A percentile compares a stretch with the other conserved stretches of the same genome.
These are phyloP conservation scores for Sergeia podlipaevii DNA, from an alignment of 208 protist genomes.

Conservation along the genomic window DNA sequence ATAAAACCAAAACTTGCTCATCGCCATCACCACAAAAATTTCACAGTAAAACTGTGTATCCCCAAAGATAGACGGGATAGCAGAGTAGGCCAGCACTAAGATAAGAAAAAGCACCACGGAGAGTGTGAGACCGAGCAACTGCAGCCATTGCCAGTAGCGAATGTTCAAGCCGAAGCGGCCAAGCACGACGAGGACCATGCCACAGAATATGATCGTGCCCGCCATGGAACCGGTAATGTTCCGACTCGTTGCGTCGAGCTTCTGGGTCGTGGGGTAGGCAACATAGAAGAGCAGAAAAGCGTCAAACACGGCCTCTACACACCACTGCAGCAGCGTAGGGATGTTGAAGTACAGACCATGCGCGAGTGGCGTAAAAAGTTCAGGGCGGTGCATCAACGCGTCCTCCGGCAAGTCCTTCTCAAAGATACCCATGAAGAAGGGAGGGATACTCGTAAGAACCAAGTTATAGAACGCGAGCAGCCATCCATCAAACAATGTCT, in stretches of 20 bases:
- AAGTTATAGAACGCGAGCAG: constrained; percentile 89
- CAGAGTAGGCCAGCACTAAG: constrained; percentile 57
- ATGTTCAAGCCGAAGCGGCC: constrained; percentile 57
- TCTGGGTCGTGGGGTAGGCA: constrained; percentile 32
- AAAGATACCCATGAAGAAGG: constrained; percentile 90
- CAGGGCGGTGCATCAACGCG: constrained; percentile 47
- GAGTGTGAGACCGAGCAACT: constrained; percentile 46
- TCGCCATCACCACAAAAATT: constrained; percentile 50
- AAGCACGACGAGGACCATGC: constrained; percentile 68
- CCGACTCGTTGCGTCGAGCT: constrained; percentile 15
- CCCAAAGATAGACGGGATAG: constrained; percentile 46
- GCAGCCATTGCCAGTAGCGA: constrained; percentile 76
- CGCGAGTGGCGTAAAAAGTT: constrained; percentile 70
- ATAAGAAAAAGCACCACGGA: constrained; percentile 45
- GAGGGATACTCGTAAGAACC: constrained; percentile 80
- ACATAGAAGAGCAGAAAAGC: constrained; percentile 61
- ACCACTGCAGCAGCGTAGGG: constrained; percentile 42
- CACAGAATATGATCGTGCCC: constrained; percentile 66
- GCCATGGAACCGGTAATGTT: constrained; percentile 44
- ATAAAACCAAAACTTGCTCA: constrained; percentile 76
- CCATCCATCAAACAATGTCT: constrained; percentile 88
- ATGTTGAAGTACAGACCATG: constrained; percentile 78
- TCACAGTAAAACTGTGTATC: constrained; percentile 68
- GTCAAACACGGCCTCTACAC: constrained; percentile 51
- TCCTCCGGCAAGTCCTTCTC: constrained; percentile 90